These are phyloP conservation scores for Xylaria scruposa DNA, from an alignment of 495 filamentous ascomycete species.

Conservation along the genomic window DNA sequence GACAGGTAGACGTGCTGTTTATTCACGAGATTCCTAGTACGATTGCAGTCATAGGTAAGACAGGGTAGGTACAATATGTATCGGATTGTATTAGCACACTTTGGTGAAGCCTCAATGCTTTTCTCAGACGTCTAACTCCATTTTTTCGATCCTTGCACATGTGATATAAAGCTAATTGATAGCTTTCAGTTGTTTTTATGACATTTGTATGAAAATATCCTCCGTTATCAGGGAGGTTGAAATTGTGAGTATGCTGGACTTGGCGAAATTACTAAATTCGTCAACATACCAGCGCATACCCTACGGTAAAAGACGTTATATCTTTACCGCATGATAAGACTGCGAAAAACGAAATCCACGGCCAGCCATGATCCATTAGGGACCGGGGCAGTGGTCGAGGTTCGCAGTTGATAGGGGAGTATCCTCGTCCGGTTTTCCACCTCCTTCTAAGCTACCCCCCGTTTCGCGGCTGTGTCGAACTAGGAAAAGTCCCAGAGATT, in stretches of 20 bases:
- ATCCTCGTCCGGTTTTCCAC: neutral
- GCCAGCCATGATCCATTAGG: neutral
- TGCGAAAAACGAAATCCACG: neutral
- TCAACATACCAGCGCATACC: neutral
- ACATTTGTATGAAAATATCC: neutral
- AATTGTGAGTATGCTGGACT: slow-evolving; percentile 2
- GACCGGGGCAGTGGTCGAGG: neutral
- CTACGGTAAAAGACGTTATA: neutral
- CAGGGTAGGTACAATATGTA: neutral
- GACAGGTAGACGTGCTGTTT: neutral
- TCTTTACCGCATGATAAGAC: neutral
- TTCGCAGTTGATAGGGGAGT: slow-evolving; percentile 7
- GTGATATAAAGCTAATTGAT: slow-evolving; percentile 4
- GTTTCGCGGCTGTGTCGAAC: slow-evolving; percentile 19
- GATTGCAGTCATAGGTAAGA: neutral
- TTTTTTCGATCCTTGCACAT: neutral
- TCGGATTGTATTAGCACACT: slow-evolving; percentile 1
- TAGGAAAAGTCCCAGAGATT: slow-evolving; percentile 17
- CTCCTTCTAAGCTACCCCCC: neutral
- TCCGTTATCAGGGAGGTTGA: neutral
- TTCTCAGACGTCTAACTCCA: neutral
- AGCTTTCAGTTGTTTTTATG: neutral
- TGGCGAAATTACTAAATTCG: slow-evolving; percentile 10
- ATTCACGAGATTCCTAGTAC: neutral
- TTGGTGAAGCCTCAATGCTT: neutral